Percentiles rank a stretch among this genome's conserved stretches.
These are phyloP conservation scores for Emericellopsis atlantica DNA, from an alignment of 2,329 filamentous ascomycete species.

Conservation along the genomic window DNA sequence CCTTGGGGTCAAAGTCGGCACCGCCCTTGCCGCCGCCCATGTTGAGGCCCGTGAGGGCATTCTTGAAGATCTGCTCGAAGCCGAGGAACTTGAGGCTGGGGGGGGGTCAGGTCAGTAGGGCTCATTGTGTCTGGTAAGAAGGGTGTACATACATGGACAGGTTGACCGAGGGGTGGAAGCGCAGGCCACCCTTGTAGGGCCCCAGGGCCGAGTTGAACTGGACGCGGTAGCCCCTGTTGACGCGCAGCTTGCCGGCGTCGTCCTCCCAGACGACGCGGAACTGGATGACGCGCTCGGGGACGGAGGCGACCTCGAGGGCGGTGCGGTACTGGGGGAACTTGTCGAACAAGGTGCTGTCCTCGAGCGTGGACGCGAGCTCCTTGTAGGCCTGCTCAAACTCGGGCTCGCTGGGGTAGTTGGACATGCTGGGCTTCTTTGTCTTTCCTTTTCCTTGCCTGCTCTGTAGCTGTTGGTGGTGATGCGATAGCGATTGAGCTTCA, in stretches of 20 bases:
- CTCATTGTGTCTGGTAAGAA: no score
- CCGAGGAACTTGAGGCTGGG: slow-evolving; percentile 81
- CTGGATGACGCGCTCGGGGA: slow-evolving; percentile 92
- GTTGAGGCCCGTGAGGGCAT: slow-evolving; percentile 76
- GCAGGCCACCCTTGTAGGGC: slow-evolving; percentile 94
- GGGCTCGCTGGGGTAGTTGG: slow-evolving; percentile 76
- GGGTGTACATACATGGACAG: slow-evolving; percentile 47
- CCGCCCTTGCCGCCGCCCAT: slow-evolving; percentile 98
- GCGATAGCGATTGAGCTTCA: no score
- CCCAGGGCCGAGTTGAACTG: slow-evolving; percentile 98
- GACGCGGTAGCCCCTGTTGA: slow-evolving; percentile 92
- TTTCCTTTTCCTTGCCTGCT: neutral
- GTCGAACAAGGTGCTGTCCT: slow-evolving; percentile 85
- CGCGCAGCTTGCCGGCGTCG: slow-evolving; percentile 76
- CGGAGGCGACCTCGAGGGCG: slow-evolving; percentile 73
- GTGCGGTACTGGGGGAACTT: slow-evolving; percentile 91
- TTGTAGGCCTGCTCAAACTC: slow-evolving; percentile 99
- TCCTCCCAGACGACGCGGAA: slow-evolving; percentile 97
- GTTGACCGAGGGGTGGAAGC: slow-evolving; percentile 86
- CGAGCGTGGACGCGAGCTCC: slow-evolving; percentile 88
- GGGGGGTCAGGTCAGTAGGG: no score
- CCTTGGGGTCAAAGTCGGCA: slow-evolving; percentile 97
- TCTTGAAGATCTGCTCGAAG: slow-evolving; percentile 99
- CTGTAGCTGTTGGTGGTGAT: neutral
- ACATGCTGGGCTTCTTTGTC: slow-evolving; percentile 40